phyloP scores from a whole-genome alignment of 371 early-diverging fungal genomes.

The Syncephalastrum racemosum region DNA sequence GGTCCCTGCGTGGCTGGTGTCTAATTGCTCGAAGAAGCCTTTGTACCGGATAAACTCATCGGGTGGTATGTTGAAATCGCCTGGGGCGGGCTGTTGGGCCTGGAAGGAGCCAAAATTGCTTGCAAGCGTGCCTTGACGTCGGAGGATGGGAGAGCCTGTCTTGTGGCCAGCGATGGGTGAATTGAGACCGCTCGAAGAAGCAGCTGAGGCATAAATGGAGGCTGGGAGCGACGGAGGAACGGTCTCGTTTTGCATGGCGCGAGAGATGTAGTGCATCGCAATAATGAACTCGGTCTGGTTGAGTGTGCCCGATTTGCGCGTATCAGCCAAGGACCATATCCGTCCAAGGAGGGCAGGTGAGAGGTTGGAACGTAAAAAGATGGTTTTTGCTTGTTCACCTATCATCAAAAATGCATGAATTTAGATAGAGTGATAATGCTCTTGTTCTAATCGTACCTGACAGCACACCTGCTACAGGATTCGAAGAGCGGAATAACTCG shows the following conservation, averaged over 20 bases:
- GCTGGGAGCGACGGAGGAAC: conserved; percentile 64
- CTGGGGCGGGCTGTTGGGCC: conserved; percentile 10
- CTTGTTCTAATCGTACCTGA: conserved; percentile 41
- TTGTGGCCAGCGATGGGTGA: conserved; percentile 24
- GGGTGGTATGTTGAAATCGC: conserved; percentile 25
- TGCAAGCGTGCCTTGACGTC: conserved; percentile 7
- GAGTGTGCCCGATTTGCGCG: conserved; percentile 63
- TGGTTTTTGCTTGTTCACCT: conserved; percentile 49
- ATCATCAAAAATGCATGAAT: conserved; percentile 6
- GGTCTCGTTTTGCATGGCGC: conserved; percentile 62
- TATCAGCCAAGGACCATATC: conserved; percentile 71
- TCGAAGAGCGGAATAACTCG: conserved; percentile 65
- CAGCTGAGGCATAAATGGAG: conserved; percentile 52
- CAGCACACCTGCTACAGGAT: conserved; percentile 67
- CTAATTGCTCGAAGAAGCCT: conserved; percentile 31
- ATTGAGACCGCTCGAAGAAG: conserved; percentile 43
- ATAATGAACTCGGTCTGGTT: conserved; percentile 76
- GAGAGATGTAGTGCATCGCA: conserved; percentile 79
- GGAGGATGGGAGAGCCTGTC: conserved; percentile 14
- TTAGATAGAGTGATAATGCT: background rate
- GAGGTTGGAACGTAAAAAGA: conserved; percentile 54
- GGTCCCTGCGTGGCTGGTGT: conserved; percentile 27
- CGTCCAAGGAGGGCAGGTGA: conserved; percentile 46
- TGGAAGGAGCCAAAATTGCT: background rate
- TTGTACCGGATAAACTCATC: conserved; percentile 36